Conservation (phyloP, 2,329 filamentous ascomycete species). For the Pseudocercospora ulei region DNA sequence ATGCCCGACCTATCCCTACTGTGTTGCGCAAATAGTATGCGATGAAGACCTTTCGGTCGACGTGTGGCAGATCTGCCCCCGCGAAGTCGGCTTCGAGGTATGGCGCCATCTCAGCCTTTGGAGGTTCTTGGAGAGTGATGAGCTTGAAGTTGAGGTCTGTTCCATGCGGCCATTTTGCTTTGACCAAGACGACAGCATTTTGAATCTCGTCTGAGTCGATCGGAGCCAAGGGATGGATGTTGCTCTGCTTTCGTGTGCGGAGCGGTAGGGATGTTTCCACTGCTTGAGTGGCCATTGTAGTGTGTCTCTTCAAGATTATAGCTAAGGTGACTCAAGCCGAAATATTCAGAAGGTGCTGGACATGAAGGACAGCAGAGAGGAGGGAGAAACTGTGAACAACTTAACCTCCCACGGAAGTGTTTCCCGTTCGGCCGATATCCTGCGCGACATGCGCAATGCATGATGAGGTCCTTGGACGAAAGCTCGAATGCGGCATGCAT, state of each 20-base stretch:
- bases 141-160: constrained; percentile 56
- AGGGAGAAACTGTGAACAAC: too few species aligned
- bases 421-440: too few species aligned
- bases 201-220: constrained; percentile 51
- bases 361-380: too few species aligned
- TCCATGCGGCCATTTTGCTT: constrained; percentile 46
- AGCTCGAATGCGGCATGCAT: too few species aligned
- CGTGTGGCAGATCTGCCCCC: constrained; percentile 36
- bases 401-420: too few species aligned
- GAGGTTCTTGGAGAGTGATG: constrained; percentile 42
- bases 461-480: too few species aligned
- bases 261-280: constrained; percentile 24
- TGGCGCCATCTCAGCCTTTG: constrained; percentile 30
- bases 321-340: not conserved
- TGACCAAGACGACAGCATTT: constrained; percentile 44
- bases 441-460: too few species aligned
- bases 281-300: constrained; percentile 18
- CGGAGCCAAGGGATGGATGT: constrained; percentile 51
- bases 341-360: not conserved
- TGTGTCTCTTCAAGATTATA: not conserved
- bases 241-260: constrained; percentile 22
- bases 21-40: constrained; percentile 52
- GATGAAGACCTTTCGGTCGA: constrained; percentile 45
- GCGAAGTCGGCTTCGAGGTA: constrained; percentile 31
- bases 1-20: constrained; percentile 36